Evolutionary conservation across 352 stramenopile genomes (phyloP).

Genomic region (Pythium guiyangense): DNA sequence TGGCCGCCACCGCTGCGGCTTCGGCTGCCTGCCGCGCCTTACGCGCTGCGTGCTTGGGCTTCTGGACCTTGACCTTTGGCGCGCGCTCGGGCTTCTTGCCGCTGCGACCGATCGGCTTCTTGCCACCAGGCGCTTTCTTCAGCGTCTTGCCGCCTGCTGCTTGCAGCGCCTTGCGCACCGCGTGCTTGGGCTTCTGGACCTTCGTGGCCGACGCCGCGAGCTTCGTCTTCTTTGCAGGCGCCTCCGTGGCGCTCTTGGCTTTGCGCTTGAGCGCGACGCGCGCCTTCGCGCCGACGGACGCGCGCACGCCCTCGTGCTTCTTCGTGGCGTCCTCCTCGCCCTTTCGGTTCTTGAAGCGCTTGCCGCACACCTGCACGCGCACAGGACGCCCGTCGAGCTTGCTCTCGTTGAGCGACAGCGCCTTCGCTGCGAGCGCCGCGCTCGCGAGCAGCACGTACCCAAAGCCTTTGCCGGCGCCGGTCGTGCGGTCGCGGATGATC

Average conservation of each 20-base stretch:
- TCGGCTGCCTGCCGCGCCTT: constrained; percentile 56
- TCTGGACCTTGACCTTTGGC: constrained; percentile 42
- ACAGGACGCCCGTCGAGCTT: constrained; percentile 72
- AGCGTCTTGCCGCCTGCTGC: constrained; percentile 14
- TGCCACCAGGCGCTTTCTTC: constrained; percentile 16
- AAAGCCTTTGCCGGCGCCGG: constrained; percentile 90
- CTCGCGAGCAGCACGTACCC: constrained; percentile 86
- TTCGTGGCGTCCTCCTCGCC: constrained; percentile 35
- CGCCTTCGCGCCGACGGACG: constrained; percentile 42
- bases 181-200: constrained; percentile 50
- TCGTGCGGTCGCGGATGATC: constrained; percentile 87
- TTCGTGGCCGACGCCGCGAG: constrained; percentile 32
- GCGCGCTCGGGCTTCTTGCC: constrained; percentile 13
- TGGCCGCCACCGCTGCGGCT: constrained; percentile 20
- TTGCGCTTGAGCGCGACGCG: constrained; percentile 66
- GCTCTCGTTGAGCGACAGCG: constrained; percentile 52
- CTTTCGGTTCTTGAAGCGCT: constrained; percentile 80
- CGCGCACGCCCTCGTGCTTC: constrained; percentile 57
- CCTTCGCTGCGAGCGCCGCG: constrained; percentile 58
- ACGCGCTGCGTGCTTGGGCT: constrained; percentile 65
- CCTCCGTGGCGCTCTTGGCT: neutral
- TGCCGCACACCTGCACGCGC: constrained; percentile 75
- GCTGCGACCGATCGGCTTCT: constrained; percentile 13
- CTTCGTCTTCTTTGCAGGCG: constrained; percentile 19
- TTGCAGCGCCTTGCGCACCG: constrained; percentile 38